These are phyloP conservation scores for Saccharomyces hybrid DNA, from an alignment of 1,139 yeast species.

Conservation along the genomic window DNA sequence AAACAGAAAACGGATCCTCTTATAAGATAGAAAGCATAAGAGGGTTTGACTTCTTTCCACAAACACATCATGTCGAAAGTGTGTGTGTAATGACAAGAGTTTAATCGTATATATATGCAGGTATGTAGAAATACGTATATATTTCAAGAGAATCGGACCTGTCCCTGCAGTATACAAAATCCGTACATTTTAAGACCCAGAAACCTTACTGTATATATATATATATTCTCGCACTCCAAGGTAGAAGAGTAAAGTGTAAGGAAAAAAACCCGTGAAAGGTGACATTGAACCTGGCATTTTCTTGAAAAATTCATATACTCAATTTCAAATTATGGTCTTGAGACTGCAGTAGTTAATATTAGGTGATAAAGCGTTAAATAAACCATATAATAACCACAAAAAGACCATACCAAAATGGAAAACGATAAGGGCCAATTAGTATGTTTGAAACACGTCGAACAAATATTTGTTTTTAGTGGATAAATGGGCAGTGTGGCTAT, in stretches of 20 bases:
- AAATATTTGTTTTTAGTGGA: background rate
- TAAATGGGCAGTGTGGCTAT: background rate
- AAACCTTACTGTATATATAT: too few species aligned
- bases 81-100: slow-evolving; percentile 65
- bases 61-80: slow-evolving; percentile 95
- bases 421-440: slow-evolving; percentile 99
- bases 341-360: background rate
- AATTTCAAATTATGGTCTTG: background rate
- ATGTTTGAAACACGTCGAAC: slow-evolving; percentile 34
- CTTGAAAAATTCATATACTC: background rate
- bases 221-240: too few species aligned
- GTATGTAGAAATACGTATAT: background rate
- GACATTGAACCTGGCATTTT: background rate
- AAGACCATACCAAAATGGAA: slow-evolving; percentile 65
- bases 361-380: background rate
- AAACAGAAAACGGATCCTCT: slow-evolving; percentile 52
- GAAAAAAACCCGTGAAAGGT: background rate
- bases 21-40: slow-evolving; percentile 74
- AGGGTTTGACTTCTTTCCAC: slow-evolving; percentile 97
- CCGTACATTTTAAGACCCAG: background rate
- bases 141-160: background rate
- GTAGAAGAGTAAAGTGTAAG: too few species aligned
- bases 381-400: background rate
- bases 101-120: slow-evolving; percentile 4
- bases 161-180: background rate